Percentiles rank a stretch among this genome's conserved stretches.
These are phyloP conservation scores for Pyracantha coccinea DNA, from an alignment of 331 rosid genomes.

Conservation along the genomic window DNA sequence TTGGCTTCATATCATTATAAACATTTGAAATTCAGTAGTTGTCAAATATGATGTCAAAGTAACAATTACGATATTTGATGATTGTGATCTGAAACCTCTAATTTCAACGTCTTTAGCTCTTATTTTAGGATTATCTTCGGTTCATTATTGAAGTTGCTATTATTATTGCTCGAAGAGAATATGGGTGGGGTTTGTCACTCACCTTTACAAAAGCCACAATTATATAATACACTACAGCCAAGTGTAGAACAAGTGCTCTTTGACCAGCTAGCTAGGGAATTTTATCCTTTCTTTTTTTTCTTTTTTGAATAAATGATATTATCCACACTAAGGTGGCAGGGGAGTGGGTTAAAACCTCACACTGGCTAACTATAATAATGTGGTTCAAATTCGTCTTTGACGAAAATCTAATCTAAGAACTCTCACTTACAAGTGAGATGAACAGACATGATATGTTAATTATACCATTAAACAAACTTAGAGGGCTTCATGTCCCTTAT, in stretches of 20 bases:
- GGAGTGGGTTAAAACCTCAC: no score
- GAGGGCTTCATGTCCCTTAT: conserved; percentile 16
- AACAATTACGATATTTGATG: not conserved
- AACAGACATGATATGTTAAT: not conserved
- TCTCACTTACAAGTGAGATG: no score
- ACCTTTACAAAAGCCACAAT: not conserved
- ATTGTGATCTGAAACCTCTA: no score
- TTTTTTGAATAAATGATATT: not conserved
- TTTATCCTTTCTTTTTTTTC: conserved; percentile 2
- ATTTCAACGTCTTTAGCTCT: no score
- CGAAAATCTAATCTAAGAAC: no score
- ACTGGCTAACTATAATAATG: no score
- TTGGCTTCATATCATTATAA: not conserved
- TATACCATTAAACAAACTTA: conserved; percentile 3
- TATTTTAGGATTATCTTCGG: not conserved
- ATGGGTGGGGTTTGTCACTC: not conserved
- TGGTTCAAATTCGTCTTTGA: rapidly evolving
- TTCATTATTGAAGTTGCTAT: not conserved
- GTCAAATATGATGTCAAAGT: not conserved
- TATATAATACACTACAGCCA: conserved; percentile 12
- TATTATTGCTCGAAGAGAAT: not conserved
- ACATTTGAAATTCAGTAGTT: not conserved
- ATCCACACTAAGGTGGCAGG: no score
- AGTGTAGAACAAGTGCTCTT: conserved; percentile 41
- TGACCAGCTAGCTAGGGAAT: conserved; percentile 25